These are phyloP conservation scores for Balansia obtecta DNA, from an alignment of 2,329 filamentous ascomycete genomes.

Conservation along the genomic window DNA sequence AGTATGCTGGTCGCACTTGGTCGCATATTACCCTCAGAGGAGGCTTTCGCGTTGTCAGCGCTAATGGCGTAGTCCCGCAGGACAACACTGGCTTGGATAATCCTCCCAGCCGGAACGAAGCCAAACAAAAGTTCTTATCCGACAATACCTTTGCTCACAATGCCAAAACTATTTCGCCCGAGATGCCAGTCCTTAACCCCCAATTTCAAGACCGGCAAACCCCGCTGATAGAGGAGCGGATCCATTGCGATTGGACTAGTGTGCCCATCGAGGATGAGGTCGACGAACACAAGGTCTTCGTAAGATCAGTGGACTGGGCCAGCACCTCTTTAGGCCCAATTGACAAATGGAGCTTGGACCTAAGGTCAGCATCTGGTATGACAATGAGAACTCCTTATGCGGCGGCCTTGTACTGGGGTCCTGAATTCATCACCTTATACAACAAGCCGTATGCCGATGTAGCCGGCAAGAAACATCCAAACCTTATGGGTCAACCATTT, in stretches of 20 bases:
- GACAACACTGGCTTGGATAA: conserved; percentile 4
- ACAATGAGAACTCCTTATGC: conserved; percentile 43
- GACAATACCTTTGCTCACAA: not conserved
- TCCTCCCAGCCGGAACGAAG: not conserved
- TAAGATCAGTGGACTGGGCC: conserved; percentile 31
- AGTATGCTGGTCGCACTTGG: conserved; percentile 6
- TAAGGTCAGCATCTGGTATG: conserved; percentile 33
- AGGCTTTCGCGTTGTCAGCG: conserved; percentile 4
- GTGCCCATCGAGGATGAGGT: conserved; percentile 1
- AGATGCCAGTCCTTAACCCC: conserved; percentile 2
- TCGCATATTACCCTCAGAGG: conserved; percentile 2
- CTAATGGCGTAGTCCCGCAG: conserved; percentile 12
- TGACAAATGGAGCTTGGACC: conserved; percentile 30
- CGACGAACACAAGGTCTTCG: conserved; percentile 21
- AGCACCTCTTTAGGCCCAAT: conserved; percentile 34
- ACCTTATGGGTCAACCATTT: conserved; percentile 47
- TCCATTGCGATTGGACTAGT: conserved; percentile 6
- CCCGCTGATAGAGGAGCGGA: conserved; percentile 10
- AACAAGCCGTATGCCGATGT: conserved; percentile 54
- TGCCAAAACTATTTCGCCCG: not conserved
- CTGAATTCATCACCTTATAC: conserved; percentile 50
- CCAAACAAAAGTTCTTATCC: not conserved
- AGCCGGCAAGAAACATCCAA: conserved; percentile 52
- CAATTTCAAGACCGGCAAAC: conserved; percentile 12
- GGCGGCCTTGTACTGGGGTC: conserved; percentile 50